Conservation (phyloP, 2,329 filamentous ascomycete species). For the Pyrenochaeta sp. region DNA sequence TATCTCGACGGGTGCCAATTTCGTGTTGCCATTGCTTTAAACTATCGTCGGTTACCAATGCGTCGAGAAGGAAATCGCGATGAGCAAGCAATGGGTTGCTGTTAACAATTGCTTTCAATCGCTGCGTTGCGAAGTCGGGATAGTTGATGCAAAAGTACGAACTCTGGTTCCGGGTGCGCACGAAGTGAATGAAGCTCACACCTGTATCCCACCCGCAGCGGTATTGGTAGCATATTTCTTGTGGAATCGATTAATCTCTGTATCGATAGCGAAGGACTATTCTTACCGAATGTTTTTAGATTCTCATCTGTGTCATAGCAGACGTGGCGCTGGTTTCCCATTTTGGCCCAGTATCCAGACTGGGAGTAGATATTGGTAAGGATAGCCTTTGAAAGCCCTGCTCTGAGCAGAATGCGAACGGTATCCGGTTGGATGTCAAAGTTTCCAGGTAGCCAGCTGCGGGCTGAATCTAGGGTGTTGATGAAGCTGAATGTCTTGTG, state of each 20-base stretch:
- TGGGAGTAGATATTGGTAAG: slow-evolving; percentile 21
- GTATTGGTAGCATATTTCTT: slow-evolving; percentile 31
- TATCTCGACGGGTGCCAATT: slow-evolving; percentile 20
- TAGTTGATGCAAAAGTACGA: slow-evolving; percentile 35
- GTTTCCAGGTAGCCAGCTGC: slow-evolving; percentile 26
- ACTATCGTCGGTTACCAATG: slow-evolving; percentile 25
- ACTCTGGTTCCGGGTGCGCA: slow-evolving; percentile 11
- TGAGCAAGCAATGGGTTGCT: slow-evolving; percentile 11
- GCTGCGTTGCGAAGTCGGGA: slow-evolving; percentile 10
- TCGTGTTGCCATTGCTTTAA: slow-evolving; percentile 26
- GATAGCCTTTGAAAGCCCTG: slow-evolving; percentile 19
- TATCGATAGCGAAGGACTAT: too few species aligned
- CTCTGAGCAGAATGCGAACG: slow-evolving; percentile 12
- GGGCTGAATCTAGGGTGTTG: slow-evolving; percentile 12
- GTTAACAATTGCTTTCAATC: slow-evolving; percentile 14
- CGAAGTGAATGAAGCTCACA: slow-evolving; percentile 25
- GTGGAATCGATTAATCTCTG: not conserved
- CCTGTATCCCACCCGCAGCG: slow-evolving; percentile 29
- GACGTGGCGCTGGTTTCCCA: slow-evolving; percentile 27
- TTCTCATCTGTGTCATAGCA: slow-evolving; percentile 6
- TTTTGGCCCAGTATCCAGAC: slow-evolving; percentile 30
- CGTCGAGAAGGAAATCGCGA: slow-evolving; percentile 29
- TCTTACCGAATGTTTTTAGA: slow-evolving; percentile 21
- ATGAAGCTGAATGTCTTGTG: slow-evolving; percentile 15
- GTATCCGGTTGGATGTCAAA: slow-evolving; percentile 20